Conservation (phyloP, 257 asterid genomes). For the Leptodermis oblonga region DNA sequence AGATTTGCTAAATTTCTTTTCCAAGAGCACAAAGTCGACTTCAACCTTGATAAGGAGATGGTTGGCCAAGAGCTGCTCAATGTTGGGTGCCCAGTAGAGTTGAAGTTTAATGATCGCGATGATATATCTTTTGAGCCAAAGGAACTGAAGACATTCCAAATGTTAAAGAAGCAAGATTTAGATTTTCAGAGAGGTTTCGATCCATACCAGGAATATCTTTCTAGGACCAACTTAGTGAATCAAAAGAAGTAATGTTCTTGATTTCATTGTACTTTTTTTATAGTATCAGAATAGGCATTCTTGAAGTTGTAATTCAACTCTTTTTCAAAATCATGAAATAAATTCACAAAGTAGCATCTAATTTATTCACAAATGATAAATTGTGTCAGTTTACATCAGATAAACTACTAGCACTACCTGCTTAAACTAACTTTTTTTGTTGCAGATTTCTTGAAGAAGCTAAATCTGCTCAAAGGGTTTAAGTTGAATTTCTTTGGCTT, state of each 20-base stretch:
- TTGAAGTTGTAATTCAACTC: background rate
- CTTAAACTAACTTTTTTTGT: background rate
- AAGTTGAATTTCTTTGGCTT: constrained; percentile 10
- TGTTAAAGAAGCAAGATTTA: constrained; percentile 43
- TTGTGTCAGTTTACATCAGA: background rate
- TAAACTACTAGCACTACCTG: background rate
- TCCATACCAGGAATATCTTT: constrained; percentile 44
- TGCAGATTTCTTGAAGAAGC: constrained; percentile 2
- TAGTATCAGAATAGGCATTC: background rate
- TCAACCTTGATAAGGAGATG: constrained; percentile 27
- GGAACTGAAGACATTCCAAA: constrained; percentile 38
- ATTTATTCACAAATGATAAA: too few species aligned
- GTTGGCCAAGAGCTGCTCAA: constrained; percentile 48
- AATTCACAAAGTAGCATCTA: background rate
- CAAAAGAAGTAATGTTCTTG: background rate
- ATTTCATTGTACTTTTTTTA: background rate
- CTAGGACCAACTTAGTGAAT: constrained; percentile 3
- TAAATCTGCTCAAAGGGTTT: background rate
- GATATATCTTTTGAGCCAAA: constrained; percentile 29
- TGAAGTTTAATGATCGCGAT: constrained; percentile 35
- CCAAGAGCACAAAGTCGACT: constrained; percentile 29
- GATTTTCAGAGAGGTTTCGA: constrained; percentile 39
- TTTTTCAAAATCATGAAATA: background rate
- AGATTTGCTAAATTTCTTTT: constrained; percentile 39
- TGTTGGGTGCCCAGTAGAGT: constrained; percentile 51